Conservation (phyloP, 176 grass and related monocot species). For the Lolium rigidum region DNA sequence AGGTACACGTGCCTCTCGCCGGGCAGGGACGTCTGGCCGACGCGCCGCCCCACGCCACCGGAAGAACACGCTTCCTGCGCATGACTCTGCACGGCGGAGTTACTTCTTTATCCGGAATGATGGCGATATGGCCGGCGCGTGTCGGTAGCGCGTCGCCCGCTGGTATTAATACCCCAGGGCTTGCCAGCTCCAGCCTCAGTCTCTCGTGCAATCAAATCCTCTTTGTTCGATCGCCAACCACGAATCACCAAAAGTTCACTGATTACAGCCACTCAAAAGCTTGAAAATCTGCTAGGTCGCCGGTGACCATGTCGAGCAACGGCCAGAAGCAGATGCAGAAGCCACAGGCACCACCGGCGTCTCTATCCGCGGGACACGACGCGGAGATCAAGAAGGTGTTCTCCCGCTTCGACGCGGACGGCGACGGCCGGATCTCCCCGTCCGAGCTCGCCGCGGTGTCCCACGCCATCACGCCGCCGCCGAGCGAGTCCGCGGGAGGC, state of each 20-base stretch:
- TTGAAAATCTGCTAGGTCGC: not conserved
- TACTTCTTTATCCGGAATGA: constrained; percentile 24
- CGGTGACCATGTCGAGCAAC: constrained; percentile 40
- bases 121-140: constrained; percentile 26
- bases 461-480: not conserved
- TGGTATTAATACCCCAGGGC: constrained; percentile 31
- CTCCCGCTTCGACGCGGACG: constrained; percentile 78
- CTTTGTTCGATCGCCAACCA: no score
- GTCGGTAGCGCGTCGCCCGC: constrained; percentile 16
- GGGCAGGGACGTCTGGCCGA: not conserved
- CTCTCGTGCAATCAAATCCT: rapidly evolving
- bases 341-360: not conserved
- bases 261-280: not conserved
- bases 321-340: constrained; percentile 6
- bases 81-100: not conserved
- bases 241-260: not conserved
- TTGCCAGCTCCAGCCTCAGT: not conserved
- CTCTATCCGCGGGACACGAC: constrained; percentile 4
- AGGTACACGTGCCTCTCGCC: no score
- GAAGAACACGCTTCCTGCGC: not conserved
- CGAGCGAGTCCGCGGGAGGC: not conserved
- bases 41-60: constrained; percentile 4
- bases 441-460: constrained; percentile 30
- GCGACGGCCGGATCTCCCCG: constrained; percentile 79
- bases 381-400: constrained; percentile 74